These are phyloP conservation scores for Myxozyma kluyveri DNA, from an alignment of 805 yeast genomes.

Conservation along the genomic window DNA sequence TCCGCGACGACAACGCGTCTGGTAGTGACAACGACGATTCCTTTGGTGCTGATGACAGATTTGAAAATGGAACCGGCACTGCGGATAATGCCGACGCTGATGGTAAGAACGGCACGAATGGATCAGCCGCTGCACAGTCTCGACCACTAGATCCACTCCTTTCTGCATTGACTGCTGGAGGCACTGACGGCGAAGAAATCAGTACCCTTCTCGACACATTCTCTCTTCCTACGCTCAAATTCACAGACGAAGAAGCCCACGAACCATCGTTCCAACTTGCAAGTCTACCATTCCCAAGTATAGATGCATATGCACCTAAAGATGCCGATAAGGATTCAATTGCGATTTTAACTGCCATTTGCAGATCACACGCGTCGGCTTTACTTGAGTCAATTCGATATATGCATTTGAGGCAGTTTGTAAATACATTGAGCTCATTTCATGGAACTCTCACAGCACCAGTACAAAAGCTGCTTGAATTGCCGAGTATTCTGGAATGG, in stretches of 20 bases:
- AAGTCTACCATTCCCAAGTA: constrained; percentile 41
- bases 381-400: constrained; percentile 64
- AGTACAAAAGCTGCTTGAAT: constrained; percentile 53
- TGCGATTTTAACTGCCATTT: constrained; percentile 59
- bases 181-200: not conserved
- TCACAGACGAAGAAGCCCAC: constrained; percentile 6
- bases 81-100: not conserved
- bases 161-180: not conserved
- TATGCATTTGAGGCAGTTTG: constrained; percentile 62
- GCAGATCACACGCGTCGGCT: constrained; percentile 61
- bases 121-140: not conserved
- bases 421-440: constrained; percentile 53
- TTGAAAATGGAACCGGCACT: too few species aligned
- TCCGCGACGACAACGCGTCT: constrained; percentile 37
- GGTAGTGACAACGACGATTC: constrained; percentile 1
- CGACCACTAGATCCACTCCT: not conserved
- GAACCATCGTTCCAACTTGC: constrained; percentile 29
- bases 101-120: not conserved
- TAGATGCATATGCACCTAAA: constrained; percentile 46
- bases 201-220: constrained; percentile 9
- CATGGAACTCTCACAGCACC: constrained; percentile 59
- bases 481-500: constrained; percentile 51
- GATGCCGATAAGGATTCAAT: constrained; percentile 55
- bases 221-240: constrained; percentile 13
- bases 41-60: not conserved